These are phyloP conservation scores for Claviceps pazoutovae DNA, from an alignment of 2,329 filamentous ascomycete genomes.

Conservation along the genomic window DNA sequence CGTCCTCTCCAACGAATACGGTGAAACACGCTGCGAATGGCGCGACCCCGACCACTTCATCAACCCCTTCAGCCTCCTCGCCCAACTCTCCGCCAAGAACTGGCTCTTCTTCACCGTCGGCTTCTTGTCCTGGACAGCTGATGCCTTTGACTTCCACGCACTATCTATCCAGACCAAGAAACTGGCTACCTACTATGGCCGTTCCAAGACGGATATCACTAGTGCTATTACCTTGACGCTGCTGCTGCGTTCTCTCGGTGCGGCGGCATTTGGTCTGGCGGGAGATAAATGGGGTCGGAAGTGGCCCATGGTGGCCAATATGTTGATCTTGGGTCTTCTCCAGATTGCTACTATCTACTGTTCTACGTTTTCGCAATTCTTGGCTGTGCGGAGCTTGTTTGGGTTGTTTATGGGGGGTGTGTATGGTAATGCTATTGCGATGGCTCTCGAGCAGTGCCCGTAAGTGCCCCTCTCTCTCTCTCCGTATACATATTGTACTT, in stretches of 20 bases:
- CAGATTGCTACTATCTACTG: slow-evolving; percentile 69
- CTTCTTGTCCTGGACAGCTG: slow-evolving; percentile 63
- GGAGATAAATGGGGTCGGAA: slow-evolving; percentile 72
- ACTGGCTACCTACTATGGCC: slow-evolving; percentile 38
- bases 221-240: slow-evolving; percentile 65
- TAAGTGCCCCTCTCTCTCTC: slow-evolving; percentile 19
- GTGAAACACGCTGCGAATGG: slow-evolving; percentile 56
- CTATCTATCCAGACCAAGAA: slow-evolving; percentile 66
- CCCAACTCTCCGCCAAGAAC: slow-evolving; percentile 46
- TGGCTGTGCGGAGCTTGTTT: slow-evolving; percentile 60
- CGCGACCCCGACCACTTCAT: slow-evolving; percentile 48
- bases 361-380: slow-evolving; percentile 55
- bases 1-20: slow-evolving; percentile 48
- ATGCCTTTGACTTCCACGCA: slow-evolving; percentile 75
- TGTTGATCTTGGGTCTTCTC: slow-evolving; percentile 53
- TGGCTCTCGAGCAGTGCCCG: slow-evolving; percentile 63
- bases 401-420: slow-evolving; percentile 72
- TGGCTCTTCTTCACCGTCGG: slow-evolving; percentile 69
- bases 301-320: slow-evolving; percentile 72
- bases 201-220: slow-evolving; percentile 50
- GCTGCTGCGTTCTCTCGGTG: slow-evolving; percentile 60
- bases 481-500: too few relatives aligned
- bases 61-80: slow-evolving; percentile 58
- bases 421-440: slow-evolving; percentile 65
- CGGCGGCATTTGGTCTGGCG: slow-evolving; percentile 60